These are phyloP conservation scores for Phaeoacremonium minimum DNA, from an alignment of 2,329 filamentous ascomycete species.

Conservation along the genomic window DNA sequence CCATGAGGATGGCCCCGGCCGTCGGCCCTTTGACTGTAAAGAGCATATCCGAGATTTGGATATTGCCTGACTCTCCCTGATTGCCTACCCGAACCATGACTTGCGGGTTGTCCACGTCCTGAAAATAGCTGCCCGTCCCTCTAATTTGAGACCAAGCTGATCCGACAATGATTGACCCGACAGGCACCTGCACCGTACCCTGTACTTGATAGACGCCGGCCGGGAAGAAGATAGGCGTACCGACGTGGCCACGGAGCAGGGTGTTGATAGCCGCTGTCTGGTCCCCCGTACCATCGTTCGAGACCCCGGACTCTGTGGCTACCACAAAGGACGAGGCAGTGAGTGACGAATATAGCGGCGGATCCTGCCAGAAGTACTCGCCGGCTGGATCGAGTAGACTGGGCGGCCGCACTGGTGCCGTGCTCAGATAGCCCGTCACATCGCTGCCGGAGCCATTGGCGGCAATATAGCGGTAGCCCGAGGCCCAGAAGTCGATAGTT, in stretches of 20 bases:
- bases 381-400: conserved; percentile 10
- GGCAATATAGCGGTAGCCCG: conserved; percentile 4
- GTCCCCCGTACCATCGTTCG: conserved; percentile 28
- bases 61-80: conserved; percentile 53
- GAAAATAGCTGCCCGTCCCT: conserved; percentile 52
- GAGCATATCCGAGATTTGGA: conserved; percentile 67
- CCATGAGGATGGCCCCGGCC: conserved; percentile 64
- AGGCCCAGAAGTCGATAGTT: conserved; percentile 8
- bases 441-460: conserved; percentile 6
- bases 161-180: conserved; percentile 62
- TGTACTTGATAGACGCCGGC: conserved; percentile 18
- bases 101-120: conserved; percentile 55
- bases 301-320: conserved; percentile 10
- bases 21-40: conserved; percentile 62
- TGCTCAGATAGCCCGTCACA: conserved; percentile 1
- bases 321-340: conserved; percentile 2
- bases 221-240: conserved; percentile 15
- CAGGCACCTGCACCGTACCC: conserved; percentile 39
- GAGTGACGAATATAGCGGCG: conserved; percentile 29
- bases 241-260: conserved; percentile 8
- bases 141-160: conserved; percentile 57
- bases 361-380: conserved; percentile 14
- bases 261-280: conserved; percentile 16
- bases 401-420: conserved; percentile 1
- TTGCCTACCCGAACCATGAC: conserved; percentile 64